A percentile compares a stretch with the other conserved stretches of the same genome.
Evolutionary conservation across 345 rosid species (phyloP).

Genomic region (Camelina neglecta): DNA sequence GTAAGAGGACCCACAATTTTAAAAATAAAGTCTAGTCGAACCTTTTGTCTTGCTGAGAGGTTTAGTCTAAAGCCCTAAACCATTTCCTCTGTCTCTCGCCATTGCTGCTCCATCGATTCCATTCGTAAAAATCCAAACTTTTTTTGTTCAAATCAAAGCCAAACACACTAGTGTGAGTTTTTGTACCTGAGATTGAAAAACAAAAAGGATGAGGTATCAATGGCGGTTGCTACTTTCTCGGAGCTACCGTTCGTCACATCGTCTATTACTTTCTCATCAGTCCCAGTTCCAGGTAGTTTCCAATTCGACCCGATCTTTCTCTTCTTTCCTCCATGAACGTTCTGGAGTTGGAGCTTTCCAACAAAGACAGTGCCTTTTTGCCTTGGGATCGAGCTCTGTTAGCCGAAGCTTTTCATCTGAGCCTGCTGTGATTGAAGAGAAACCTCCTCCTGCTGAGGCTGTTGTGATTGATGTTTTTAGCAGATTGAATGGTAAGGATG

Average conservation of each 20-base stretch:
- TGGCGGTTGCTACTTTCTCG: constrained; percentile 42
- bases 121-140: constrained; percentile 24
- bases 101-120: constrained; percentile 7
- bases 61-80: constrained; percentile 28
- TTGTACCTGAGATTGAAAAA: not conserved
- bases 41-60: not conserved
- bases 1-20: not conserved
- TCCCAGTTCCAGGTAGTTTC: constrained; percentile 50
- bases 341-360: constrained; percentile 19
- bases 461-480: constrained; percentile 52
- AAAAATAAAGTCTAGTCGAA: not conserved
- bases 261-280: constrained; percentile 29
- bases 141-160: constrained; percentile 15
- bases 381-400: constrained; percentile 21
- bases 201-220: constrained; percentile 24
- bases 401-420: constrained; percentile 57
- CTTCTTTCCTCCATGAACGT: constrained; percentile 41
- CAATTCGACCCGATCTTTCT: constrained; percentile 36
- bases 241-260: constrained; percentile 43
- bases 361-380: constrained; percentile 5
- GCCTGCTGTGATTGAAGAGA: constrained; percentile 41
- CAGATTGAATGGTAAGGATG: constrained; percentile 46
- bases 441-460: constrained; percentile 46
- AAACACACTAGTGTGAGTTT: not conserved
- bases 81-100: not conserved